Evolutionary conservation across 352 stramenopile species (phyloP), one percentile per base, ranked within the genome.

Genomic region (Globisporangium nagaii): DNA sequence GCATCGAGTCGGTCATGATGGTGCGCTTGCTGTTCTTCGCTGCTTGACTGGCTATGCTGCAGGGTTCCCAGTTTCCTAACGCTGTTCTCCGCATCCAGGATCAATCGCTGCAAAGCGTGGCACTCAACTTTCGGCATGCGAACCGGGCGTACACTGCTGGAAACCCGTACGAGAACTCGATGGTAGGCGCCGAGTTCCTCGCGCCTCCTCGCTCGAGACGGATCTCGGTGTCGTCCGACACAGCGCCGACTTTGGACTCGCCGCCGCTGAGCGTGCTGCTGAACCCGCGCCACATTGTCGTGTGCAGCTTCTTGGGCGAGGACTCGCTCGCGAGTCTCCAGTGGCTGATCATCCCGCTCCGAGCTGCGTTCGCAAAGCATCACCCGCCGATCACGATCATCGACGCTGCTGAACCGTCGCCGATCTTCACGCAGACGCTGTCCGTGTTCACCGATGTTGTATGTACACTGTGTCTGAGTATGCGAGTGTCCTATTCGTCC

Each of bases 251-350:
- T 15, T 59, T 94, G 3, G 62, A 67, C 3, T 71, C 79, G 2
- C 84, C 84, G 5, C 64, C 81, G 6, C 60, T 94, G 6, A 58
- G 65, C 1, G 71, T 90, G 34, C 58, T 94, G 11, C 40, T 90
- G 49, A 48, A 92, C 25, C 75, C 78, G 6, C 59, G 68, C 1
- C 84, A 94, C 36, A 79, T 94, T 35, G 79, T 92, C 20, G 70
- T 94, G 24, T 94, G 84, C 68, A 92, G 81, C 28, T 94, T 94
- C 55, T 53, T 92, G 24, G 84, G 84, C 3, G 81, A 91, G 32
- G 80, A 91, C 45, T 81, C 84, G 0, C 66, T 91, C 4, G 70
- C 77, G 12, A 88, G 73, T 52, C 52, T 94, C 17, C 73, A 87
- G 56, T 94, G 84, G 84, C 62, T 94, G 17, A 74, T 94, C 25